Conservation (phyloP, 768 basidiomycete genomes). For the Agaricus sinodeliciosus region DNA sequence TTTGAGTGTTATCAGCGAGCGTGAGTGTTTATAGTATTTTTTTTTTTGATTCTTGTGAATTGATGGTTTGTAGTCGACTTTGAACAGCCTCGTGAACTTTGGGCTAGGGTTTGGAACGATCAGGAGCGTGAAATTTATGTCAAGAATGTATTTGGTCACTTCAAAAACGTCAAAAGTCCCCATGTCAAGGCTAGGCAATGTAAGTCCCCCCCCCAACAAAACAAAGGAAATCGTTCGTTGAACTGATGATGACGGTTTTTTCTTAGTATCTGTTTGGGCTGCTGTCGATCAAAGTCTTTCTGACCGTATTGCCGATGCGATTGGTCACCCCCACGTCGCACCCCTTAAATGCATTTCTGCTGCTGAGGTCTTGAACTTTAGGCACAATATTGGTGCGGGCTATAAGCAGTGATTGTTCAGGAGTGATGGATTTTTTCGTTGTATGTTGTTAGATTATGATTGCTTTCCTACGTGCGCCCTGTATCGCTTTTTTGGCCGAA, state of each 20-base stretch:
- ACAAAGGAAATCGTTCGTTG: neutral
- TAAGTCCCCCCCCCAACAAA: constrained; percentile 28
- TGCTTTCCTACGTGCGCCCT: no score
- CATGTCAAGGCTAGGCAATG: constrained; percentile 60
- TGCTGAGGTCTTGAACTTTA: constrained; percentile 48
- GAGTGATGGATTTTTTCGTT: no score
- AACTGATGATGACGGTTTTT: neutral
- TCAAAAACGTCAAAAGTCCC: constrained; percentile 51
- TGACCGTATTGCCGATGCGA: constrained; percentile 71
- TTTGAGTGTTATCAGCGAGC: constrained; percentile 70
- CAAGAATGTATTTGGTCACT: constrained; percentile 59
- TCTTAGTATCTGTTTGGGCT: constrained; percentile 71
- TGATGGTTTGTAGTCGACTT: constrained; percentile 55
- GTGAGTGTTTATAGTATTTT: constrained; percentile 35
- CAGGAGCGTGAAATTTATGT: constrained; percentile 54
- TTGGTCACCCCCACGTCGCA: constrained; percentile 49
- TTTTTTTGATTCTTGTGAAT: neutral
- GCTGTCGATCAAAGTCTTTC: constrained; percentile 70
- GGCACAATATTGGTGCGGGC: constrained; percentile 29
- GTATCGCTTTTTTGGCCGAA: no score
- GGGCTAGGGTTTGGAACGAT: constrained; percentile 62
- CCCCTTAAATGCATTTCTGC: constrained; percentile 62
- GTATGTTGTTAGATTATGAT: no score
- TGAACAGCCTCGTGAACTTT: constrained; percentile 74
- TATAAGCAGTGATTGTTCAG: neutral